These are phyloP conservation scores for Blastobotrys arbuscula DNA, from an alignment of 1,139 yeast species.

Conservation along the genomic window DNA sequence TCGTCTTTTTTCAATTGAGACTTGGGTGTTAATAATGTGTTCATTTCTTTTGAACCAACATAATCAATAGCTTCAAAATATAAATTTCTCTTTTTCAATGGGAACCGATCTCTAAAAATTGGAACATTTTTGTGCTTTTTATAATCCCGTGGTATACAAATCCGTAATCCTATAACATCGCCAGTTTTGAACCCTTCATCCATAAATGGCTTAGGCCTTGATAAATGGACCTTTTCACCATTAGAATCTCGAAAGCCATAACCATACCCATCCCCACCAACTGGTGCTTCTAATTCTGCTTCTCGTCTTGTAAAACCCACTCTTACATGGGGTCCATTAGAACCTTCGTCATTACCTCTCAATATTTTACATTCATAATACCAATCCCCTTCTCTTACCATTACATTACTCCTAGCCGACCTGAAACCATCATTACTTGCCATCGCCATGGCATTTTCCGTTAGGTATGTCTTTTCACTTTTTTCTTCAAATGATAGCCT, in stretches of 20 bases:
- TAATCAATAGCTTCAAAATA: constrained; percentile 88
- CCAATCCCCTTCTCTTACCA: constrained; percentile 72
- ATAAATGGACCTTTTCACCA: constrained; percentile 75
- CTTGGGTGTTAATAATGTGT: constrained; percentile 61
- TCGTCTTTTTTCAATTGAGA: constrained; percentile 24
- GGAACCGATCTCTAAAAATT: constrained; percentile 75
- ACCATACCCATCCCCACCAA: constrained; percentile 92
- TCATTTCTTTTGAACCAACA: constrained; percentile 68
- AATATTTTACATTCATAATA: constrained; percentile 69
- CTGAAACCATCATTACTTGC: constrained; percentile 74
- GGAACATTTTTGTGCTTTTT: constrained; percentile 21
- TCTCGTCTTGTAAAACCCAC: constrained; percentile 80
- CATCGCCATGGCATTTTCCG: constrained; percentile 40
- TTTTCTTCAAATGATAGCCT: constrained; percentile 70
- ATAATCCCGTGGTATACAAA: constrained; percentile 53
- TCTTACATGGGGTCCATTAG: constrained; percentile 55
- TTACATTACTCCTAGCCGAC: constrained; percentile 67
- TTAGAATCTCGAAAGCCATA: constrained; percentile 79
- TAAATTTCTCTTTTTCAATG: constrained; percentile 70
- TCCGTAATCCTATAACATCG: constrained; percentile 74
- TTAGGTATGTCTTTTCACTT: constrained; percentile 49
- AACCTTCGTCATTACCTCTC: constrained; percentile 32
- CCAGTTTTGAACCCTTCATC: constrained; percentile 58
- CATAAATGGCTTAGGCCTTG: constrained; percentile 58
- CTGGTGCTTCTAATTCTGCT: constrained; percentile 89